Conservation (phyloP, 163 green algal species). For the Chlorella variabilis region DNA sequence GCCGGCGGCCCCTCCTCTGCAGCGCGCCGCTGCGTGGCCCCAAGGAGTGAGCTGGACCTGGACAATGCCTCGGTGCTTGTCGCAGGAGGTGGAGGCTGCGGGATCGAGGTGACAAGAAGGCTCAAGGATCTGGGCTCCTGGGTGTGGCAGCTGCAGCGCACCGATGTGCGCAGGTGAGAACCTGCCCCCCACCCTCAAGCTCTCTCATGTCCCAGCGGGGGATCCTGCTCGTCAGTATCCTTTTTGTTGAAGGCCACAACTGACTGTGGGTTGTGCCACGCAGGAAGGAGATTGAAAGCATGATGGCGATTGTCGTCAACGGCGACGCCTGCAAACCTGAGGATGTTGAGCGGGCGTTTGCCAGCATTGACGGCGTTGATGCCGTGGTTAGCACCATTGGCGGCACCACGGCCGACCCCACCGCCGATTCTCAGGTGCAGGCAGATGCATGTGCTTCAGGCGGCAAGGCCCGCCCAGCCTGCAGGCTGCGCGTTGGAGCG, state of each 20-base stretch:
- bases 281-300: slow-evolving; percentile 90
- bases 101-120: slow-evolving; percentile 85
- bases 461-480: too few species aligned
- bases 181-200: neutral
- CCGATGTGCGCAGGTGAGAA: slow-evolving; percentile 48
- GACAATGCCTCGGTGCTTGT: slow-evolving; percentile 55
- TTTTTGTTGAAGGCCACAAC: too few species aligned
- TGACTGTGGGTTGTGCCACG: neutral
- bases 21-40: too few species aligned
- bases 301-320: slow-evolving; percentile 93
- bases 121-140: slow-evolving; percentile 97
- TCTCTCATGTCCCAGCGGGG: too few species aligned
- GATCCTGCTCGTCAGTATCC: neutral
- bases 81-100: slow-evolving; percentile 88
- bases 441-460: too few species aligned
- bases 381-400: slow-evolving; percentile 94
- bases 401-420: slow-evolving; percentile 78
- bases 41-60: neutral
- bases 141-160: slow-evolving; percentile 95
- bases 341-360: slow-evolving; percentile 29
- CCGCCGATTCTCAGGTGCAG: slow-evolving; percentile 73
- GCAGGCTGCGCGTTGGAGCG: too few species aligned
- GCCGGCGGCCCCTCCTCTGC: too few species aligned
- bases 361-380: slow-evolving; percentile 90
- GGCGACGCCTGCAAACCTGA: slow-evolving; percentile 79